A percentile compares a stretch with the other conserved stretches of the same genome.
Evolutionary conservation across 257 asterid species (phyloP).

Genomic region (Solanum chmielewskii): DNA sequence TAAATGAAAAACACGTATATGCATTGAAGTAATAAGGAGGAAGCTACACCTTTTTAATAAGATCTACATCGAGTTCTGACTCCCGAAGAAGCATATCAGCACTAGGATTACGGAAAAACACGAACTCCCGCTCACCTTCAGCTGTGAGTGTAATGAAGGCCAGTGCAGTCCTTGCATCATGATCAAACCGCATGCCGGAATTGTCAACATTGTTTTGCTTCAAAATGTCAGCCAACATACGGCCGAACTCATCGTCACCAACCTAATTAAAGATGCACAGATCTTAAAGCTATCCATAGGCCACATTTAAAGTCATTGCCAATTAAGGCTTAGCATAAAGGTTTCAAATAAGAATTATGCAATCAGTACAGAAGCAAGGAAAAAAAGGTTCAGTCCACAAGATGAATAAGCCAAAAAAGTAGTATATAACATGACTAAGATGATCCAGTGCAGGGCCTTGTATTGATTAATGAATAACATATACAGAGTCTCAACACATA

Average conservation of each 20-base stretch:
- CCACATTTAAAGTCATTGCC: not conserved
- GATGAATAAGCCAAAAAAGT: not conserved
- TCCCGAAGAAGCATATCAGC: conserved; percentile 81
- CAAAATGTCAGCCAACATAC: conserved; percentile 63
- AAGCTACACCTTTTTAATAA: conserved; percentile 54
- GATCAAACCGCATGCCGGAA: conserved; percentile 76
- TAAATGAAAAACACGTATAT: not conserved
- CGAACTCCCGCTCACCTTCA: conserved; percentile 93
- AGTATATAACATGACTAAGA: not conserved
- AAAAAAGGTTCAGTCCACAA: not conserved
- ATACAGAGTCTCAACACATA: not conserved
- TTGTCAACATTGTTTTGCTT: conserved; percentile 68
- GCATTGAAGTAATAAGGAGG: not conserved
- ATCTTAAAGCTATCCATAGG: not conserved
- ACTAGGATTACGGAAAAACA: conserved; percentile 88
- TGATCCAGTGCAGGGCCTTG: not conserved
- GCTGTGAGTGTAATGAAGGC: conserved; percentile 77
- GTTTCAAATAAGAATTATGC: not conserved
- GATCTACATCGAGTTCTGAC: conserved; percentile 62
- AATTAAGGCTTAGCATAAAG: not conserved
- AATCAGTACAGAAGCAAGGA: not conserved
- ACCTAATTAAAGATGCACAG: conserved; percentile 36
- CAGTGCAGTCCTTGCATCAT: conserved; percentile 70
- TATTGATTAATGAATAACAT: not conserved
- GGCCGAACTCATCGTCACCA: conserved; percentile 88